Evolutionary conservation across 345 rosid genomes (phyloP).

Genomic region (Eucalyptus fibrosa): DNA sequence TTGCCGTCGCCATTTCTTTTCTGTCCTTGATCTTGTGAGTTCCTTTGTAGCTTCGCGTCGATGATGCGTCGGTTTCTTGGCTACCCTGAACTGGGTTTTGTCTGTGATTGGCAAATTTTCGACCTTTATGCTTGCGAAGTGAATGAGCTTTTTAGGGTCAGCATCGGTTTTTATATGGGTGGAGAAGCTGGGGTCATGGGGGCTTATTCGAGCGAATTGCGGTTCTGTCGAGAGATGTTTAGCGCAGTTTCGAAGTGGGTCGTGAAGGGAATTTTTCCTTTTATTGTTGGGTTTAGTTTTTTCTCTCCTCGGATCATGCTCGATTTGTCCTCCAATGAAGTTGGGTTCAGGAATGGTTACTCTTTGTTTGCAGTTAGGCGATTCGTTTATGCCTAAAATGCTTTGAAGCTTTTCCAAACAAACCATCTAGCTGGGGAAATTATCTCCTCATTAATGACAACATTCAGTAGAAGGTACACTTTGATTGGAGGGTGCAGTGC

Average conservation of each 20-base stretch:
- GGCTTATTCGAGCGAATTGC: not conserved
- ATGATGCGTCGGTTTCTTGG: not conserved
- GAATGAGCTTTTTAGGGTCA: not conserved
- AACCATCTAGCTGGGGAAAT: not conserved
- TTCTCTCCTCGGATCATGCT: not conserved
- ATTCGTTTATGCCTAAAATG: not conserved
- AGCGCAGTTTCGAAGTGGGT: not conserved
- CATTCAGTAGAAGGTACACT: not conserved
- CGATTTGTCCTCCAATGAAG: not conserved
- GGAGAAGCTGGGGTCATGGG: not conserved
- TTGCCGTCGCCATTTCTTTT: constrained; percentile 45
- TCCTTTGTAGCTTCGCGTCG: not conserved
- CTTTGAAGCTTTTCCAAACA: not conserved
- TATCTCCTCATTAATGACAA: not conserved
- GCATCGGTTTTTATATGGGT: not conserved
- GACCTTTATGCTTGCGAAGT: not conserved
- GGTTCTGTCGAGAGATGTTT: not conserved
- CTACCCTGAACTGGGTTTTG: not conserved
- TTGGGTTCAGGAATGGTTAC: not conserved
- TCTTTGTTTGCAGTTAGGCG: not conserved
- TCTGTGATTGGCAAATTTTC: not conserved
- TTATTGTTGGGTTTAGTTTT: not conserved
- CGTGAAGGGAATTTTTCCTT: not conserved
- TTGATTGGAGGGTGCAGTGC: not conserved
- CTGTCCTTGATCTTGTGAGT: constrained; percentile 52